These are phyloP conservation scores for Gracilariopsis chorda DNA, from an alignment of 23 red algal species.

Conservation along the genomic window DNA sequence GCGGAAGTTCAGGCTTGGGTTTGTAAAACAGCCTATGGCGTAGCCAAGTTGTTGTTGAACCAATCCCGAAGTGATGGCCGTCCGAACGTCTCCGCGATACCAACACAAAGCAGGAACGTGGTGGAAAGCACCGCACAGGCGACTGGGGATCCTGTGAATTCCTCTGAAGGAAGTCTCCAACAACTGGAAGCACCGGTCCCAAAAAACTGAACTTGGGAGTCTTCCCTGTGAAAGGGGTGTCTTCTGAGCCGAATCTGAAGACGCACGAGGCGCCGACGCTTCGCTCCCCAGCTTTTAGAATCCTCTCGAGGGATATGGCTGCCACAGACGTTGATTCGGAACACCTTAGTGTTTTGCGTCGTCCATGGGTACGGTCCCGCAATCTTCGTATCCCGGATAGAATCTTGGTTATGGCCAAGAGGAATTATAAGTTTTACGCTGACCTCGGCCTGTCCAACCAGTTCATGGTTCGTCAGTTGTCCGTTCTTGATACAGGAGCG, in stretches of 20 bases:
- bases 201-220: not conserved
- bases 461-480: not conserved
- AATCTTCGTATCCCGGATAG: not conserved
- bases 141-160: not conserved
- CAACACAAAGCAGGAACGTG: not conserved
- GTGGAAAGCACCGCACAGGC: not conserved
- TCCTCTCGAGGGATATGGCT: not conserved
- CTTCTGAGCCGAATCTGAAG: not conserved
- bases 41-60: not conserved
- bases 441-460: not conserved
- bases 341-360: not conserved
- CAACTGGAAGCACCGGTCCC: not conserved
- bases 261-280: not conserved
- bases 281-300: not conserved
- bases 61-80: too few relatives aligned
- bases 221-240: not conserved
- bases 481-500: not conserved
- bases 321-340: not conserved
- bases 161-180: not conserved
- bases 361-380: not conserved
- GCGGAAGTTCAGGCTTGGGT: not conserved
- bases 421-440: conserved; percentile 1
- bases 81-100: too few relatives aligned
- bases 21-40: not conserved
- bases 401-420: not conserved